Evolutionary conservation across 2,329 filamentous ascomycete genomes (phyloP).

Genomic region (Monilinia polystroma): DNA sequence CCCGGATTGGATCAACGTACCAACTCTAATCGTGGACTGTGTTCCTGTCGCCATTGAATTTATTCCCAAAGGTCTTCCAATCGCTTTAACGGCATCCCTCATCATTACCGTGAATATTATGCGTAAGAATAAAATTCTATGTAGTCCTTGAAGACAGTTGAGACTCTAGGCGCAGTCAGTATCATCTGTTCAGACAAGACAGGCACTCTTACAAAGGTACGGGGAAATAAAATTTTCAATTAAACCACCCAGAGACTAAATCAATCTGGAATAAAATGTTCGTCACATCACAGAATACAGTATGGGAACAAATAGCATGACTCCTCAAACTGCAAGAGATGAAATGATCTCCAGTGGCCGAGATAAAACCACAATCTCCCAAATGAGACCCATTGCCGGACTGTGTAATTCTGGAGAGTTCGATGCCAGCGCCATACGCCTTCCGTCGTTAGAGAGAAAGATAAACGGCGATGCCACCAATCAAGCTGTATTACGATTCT

Average conservation of each 20-base stretch:
- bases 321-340: slow-evolving; percentile 48
- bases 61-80: slow-evolving; percentile 70
- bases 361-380: slow-evolving; percentile 48
- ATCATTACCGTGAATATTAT: slow-evolving; percentile 75
- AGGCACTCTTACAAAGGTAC: slow-evolving; percentile 57
- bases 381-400: slow-evolving; percentile 59
- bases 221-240: background rate
- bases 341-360: slow-evolving; percentile 31
- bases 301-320: slow-evolving; percentile 51
- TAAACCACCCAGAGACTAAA: slow-evolving; percentile 7
- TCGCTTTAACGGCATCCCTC: slow-evolving; percentile 65
- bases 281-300: slow-evolving; percentile 67
- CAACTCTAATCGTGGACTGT: slow-evolving; percentile 61
- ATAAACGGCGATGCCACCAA: slow-evolving; percentile 75
- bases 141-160: slow-evolving; percentile 74
- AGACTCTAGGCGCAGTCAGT: slow-evolving; percentile 70
- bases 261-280: slow-evolving; percentile 62
- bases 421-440: slow-evolving; percentile 59
- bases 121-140: slow-evolving; percentile 71
- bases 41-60: slow-evolving; percentile 57
- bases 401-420: slow-evolving; percentile 76
- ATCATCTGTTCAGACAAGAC: slow-evolving; percentile 77
- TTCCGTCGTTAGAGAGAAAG: slow-evolving; percentile 58
- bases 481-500: slow-evolving; percentile 68
- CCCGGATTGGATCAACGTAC: slow-evolving; percentile 68